A percentile compares a stretch with the other conserved stretches of the same genome.
Conservation (phyloP, 345 rosid species). For the Limnanthes douglasii region DNA sequence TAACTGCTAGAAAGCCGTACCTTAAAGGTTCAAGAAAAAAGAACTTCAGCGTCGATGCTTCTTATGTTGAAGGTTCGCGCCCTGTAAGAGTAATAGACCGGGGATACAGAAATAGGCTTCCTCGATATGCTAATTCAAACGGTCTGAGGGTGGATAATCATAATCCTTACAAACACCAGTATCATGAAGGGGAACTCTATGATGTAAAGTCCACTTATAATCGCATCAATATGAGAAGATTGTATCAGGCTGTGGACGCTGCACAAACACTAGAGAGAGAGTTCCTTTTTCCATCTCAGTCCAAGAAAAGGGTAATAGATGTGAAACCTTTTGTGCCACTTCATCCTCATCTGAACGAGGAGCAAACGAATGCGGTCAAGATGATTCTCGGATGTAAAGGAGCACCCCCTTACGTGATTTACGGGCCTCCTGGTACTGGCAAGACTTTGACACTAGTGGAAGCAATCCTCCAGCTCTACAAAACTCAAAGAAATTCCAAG, state of each 20-base stretch:
- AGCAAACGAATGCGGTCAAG: slow-evolving; percentile 56
- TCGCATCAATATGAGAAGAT: slow-evolving; percentile 52
- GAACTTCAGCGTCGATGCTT: slow-evolving; percentile 23
- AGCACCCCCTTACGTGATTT: slow-evolving; percentile 72
- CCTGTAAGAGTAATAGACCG: slow-evolving; percentile 17
- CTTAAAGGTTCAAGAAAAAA: slow-evolving; percentile 36
- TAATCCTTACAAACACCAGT: too few relatives aligned
- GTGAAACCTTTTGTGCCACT: slow-evolving; percentile 40
- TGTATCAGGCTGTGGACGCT: slow-evolving; percentile 63
- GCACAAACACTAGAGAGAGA: slow-evolving; percentile 28
- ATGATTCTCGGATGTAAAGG: slow-evolving; percentile 78
- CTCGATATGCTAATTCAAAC: slow-evolving; percentile 44
- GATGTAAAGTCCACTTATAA: slow-evolving; percentile 61
- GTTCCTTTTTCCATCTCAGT: slow-evolving; percentile 49
- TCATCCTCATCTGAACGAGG: slow-evolving; percentile 49
- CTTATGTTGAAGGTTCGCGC: slow-evolving; percentile 29
- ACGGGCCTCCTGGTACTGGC: slow-evolving; percentile 98
- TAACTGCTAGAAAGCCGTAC: slow-evolving; percentile 39
- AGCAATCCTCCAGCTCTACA: slow-evolving; percentile 65
- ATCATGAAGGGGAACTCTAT: slow-evolving; percentile 39
- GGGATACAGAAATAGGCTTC: slow-evolving; percentile 32
- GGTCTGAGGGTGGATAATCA: slow-evolving; percentile 46
- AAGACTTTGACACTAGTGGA: slow-evolving; percentile 83
- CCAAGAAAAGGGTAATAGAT: slow-evolving; percentile 29
- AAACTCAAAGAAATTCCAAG: slow-evolving; percentile 19